Evolutionary conservation across 139 green algal species (phyloP).

Genomic region (Auxenochlorella pyrenoidosa): DNA sequence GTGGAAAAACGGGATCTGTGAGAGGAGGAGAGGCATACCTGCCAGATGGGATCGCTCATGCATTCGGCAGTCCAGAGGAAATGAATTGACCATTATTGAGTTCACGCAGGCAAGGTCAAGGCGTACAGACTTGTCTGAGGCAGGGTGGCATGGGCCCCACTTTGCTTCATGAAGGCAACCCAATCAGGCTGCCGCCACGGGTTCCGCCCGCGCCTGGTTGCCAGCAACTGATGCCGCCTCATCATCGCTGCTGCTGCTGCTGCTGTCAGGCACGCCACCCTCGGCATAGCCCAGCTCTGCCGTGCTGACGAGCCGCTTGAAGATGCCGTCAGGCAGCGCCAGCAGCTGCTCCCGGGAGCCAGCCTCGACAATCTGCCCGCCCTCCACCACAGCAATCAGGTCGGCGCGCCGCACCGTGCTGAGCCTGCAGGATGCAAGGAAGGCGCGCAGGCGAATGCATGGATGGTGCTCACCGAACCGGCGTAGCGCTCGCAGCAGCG

Average conservation of each 20-base stretch:
- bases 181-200: too few relatives aligned
- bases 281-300: conserved; percentile 9
- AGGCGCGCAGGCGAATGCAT: background rate
- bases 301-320: conserved; percentile 54
- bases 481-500: background rate
- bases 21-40: too few relatives aligned
- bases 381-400: conserved; percentile 76
- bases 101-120: too few relatives aligned
- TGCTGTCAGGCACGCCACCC: background rate
- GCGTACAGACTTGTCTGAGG: too few relatives aligned
- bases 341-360: conserved; percentile 69
- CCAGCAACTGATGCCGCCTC: background rate
- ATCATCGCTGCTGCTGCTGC: background rate
- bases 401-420: conserved; percentile 87
- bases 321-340: conserved; percentile 49
- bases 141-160: too few relatives aligned
- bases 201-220: too few relatives aligned
- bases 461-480: too few relatives aligned
- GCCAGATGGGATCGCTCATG: too few relatives aligned
- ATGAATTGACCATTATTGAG: too few relatives aligned
- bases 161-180: too few relatives aligned
- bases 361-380: conserved; percentile 61
- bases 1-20: too few relatives aligned
- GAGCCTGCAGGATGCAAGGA: conserved; percentile 45
- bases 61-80: too few relatives aligned